Conservation (phyloP, 345 rosid genomes). For the Luvunga scandens region DNA sequence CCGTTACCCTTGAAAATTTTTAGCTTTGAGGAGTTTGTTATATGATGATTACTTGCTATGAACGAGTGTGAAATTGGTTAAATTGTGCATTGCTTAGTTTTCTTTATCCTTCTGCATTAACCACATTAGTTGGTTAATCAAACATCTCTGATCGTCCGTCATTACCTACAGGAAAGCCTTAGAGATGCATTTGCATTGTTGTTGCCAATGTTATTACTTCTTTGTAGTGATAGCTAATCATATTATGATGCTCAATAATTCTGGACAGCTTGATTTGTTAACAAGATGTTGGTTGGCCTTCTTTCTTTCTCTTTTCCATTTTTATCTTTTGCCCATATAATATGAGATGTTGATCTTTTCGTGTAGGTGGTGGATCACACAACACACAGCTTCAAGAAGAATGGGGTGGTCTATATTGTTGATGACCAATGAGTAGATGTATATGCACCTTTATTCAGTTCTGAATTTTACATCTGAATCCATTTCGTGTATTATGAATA, state of each 20-base stretch:
- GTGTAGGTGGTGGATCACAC: slow-evolving; percentile 75
- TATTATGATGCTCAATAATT: background rate
- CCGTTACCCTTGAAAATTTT: background rate
- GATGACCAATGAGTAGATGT: slow-evolving; percentile 30
- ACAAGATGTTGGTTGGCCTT: background rate
- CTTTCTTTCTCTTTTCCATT: background rate
- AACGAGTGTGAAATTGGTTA: background rate
- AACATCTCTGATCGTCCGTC: background rate
- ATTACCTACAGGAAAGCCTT: background rate
- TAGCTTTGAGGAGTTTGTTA: background rate
- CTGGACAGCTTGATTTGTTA: background rate
- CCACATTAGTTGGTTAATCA: background rate
- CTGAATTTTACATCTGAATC: background rate
- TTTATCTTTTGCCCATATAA: background rate
- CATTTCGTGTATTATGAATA: background rate
- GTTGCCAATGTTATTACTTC: background rate
- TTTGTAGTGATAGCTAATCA: background rate
- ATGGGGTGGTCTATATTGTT: slow-evolving; percentile 47
- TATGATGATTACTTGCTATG: background rate
- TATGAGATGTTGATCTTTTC: background rate
- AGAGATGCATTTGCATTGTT: background rate
- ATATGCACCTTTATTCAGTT: background rate
- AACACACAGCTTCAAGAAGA: slow-evolving; percentile 44
- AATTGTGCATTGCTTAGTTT: background rate
- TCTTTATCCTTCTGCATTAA: background rate